Evolutionary conservation across 2,329 filamentous ascomycete species (phyloP), one percentile per base, ranked within the genome.

Genomic region (Clarireedia monteithiana): DNA sequence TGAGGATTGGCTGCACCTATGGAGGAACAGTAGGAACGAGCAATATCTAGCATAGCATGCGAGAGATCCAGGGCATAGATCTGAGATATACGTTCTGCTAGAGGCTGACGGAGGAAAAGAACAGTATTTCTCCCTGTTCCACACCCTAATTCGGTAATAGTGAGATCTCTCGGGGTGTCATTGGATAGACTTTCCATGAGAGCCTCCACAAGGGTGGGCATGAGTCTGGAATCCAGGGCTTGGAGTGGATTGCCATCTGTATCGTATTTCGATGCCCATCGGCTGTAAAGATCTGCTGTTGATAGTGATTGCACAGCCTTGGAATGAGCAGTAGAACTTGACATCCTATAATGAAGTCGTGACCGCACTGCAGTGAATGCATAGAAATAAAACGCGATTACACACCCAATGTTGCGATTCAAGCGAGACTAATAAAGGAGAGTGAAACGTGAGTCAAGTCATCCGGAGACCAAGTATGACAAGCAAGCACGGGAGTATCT

Each of bases 181-280:
- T 34, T 34, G 42, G 47, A 39, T 61, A 60, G 42, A 55, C 58
- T 47, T 73, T 10, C 66, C 3, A 83, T 62, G 46, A 82, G 76
- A 0, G 66, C 60, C 0, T 79, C 77, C 0, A 86, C 73, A 0
- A 83, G 65, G 1, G 64, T 63, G 14, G 69, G 65, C 62, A 86
- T 75, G 63, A 84, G 77, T 14, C 77, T 60, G 40, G 80, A 78
- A 65, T 88, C 84, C 17, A 86, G 74, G 1, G 77, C 75, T 70
- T 86, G 83, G 1, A 88, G 74, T 66, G 86, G 83, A 66, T 86
- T 87, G 34, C 79, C 80, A 60, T 87, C 83, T 34, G 74, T 79
- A 68, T 87, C 83, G 70, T 86, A 87, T 45, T 83, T 65, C 46
- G 63, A 60, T 27, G 76, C 73, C 77, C 77, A 80, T 55, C 73